Evolutionary conservation across 2,329 filamentous ascomycete species (phyloP).

Genomic region (Clonostachys byssicola): DNA sequence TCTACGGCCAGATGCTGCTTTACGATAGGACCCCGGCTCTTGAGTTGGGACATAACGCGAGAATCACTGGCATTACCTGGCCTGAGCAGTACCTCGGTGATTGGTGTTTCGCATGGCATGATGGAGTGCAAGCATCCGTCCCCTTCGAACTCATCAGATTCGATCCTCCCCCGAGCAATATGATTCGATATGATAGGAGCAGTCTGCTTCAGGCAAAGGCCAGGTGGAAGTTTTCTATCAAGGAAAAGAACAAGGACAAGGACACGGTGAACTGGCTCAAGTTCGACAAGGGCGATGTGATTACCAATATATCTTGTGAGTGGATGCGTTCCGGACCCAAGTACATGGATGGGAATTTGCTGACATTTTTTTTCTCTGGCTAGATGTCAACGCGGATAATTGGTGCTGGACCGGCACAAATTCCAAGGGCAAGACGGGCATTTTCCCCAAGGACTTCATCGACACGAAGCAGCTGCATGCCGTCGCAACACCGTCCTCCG

Average conservation of each 20-base stretch:
- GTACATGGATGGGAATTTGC: neutral
- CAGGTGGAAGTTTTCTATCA: constrained; percentile 49
- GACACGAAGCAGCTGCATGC: constrained; percentile 39
- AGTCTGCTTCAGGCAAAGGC: constrained; percentile 43
- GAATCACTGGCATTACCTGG: constrained; percentile 45
- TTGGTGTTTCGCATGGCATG: constrained; percentile 55
- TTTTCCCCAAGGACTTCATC: constrained; percentile 47
- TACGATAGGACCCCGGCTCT: constrained; percentile 38
- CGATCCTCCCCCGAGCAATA: constrained; percentile 37
- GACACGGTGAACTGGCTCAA: constrained; percentile 43
- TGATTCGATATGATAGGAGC: constrained; percentile 40
- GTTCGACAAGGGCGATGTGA: constrained; percentile 63
- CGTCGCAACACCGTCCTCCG: constrained; percentile 13
- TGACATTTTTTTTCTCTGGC: constrained; percentile 4
- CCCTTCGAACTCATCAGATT: constrained; percentile 43
- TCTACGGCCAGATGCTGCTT: constrained; percentile 40
- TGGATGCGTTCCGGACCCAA: constrained; percentile 5
- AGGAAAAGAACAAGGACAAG: constrained; percentile 28
- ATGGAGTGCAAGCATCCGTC: constrained; percentile 44
- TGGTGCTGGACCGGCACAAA: constrained; percentile 56
- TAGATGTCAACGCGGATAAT: constrained; percentile 40
- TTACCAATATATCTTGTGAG: constrained; percentile 59
- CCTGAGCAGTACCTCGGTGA: constrained; percentile 47
- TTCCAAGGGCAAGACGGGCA: constrained; percentile 45
- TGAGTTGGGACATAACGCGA: constrained; percentile 42